These are phyloP conservation scores for Paradendryphiella salina DNA, from an alignment of 2,329 filamentous ascomycete species.

Conservation along the genomic window DNA sequence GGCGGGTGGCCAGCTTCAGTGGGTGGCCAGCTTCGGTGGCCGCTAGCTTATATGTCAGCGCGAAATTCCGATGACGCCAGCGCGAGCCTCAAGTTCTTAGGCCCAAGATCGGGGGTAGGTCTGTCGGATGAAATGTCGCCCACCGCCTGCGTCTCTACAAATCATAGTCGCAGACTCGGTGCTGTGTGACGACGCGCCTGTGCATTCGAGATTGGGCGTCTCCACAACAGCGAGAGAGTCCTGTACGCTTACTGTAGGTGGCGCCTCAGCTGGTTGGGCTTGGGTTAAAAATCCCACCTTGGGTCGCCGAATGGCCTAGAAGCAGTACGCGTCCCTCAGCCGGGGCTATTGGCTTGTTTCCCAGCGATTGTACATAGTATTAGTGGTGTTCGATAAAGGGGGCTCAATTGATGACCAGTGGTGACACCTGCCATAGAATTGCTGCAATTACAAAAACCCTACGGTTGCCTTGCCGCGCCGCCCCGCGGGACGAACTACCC, in stretches of 20 bases:
- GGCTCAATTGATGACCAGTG: constrained; percentile 6
- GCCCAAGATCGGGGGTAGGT: too few relatives aligned
- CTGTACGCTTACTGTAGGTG: constrained; percentile 3
- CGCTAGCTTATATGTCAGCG: neutral
- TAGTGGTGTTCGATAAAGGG: constrained; percentile 12
- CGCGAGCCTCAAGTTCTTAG: too few relatives aligned
- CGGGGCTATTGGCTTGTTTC: constrained; percentile 5
- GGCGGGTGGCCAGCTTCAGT: too few relatives aligned
- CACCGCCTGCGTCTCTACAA: constrained; percentile 1
- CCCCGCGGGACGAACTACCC: constrained; percentile 21
- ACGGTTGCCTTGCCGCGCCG: constrained; percentile 9
- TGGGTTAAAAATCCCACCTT: constrained; percentile 1
- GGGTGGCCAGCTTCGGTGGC: too few relatives aligned
- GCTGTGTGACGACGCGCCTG: neutral
- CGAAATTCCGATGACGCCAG: neutral
- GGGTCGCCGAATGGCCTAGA: constrained; percentile 9
- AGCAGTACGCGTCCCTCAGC: constrained; percentile 11
- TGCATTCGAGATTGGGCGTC: constrained; percentile 1
- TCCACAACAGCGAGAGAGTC: constrained; percentile 6
- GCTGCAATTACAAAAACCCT: constrained; percentile 7
- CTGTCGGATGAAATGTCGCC: neutral
- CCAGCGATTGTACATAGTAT: neutral
- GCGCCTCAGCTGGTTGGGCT: constrained; percentile 4
- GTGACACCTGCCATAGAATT: constrained; percentile 11
- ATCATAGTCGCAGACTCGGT: neutral